Evolutionary conservation across 345 rosid species (phyloP).

Genomic region (Abelmoschus esculentus): DNA sequence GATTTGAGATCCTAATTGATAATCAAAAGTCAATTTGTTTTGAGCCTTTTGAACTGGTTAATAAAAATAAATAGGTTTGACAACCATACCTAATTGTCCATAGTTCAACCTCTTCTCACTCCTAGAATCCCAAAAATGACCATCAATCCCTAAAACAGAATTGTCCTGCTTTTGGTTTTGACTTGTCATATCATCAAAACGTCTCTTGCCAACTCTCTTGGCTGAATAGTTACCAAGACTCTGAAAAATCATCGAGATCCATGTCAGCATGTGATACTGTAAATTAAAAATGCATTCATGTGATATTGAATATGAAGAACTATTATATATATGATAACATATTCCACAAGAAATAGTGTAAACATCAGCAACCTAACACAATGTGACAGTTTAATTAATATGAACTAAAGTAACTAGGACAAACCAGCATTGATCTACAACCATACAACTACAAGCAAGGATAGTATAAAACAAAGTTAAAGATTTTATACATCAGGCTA

Average conservation of each 20-base stretch:
- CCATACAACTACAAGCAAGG: not conserved
- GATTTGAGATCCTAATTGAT: conserved; percentile 8
- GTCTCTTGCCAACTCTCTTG: conserved; percentile 20
- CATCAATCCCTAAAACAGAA: conserved; percentile 31
- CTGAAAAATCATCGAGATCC: conserved; percentile 21
- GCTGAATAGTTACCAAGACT: conserved; percentile 24
- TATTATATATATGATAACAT: not conserved
- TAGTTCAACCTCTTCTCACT: conserved; percentile 43
- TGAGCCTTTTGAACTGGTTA: conserved; percentile 17
- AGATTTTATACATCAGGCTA: not conserved
- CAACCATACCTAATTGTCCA: conserved; percentile 12
- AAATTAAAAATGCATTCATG: not conserved
- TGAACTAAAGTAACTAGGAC: not conserved
- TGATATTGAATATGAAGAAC: too few species aligned
- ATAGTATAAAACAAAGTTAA: not conserved
- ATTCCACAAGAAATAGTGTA: not conserved
- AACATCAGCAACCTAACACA: not conserved
- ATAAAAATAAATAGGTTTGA: not conserved
- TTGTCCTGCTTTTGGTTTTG: conserved; percentile 14
- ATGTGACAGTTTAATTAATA: not conserved
- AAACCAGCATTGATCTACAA: not conserved
- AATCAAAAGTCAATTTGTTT: conserved; percentile 15
- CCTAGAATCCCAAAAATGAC: conserved; percentile 32
- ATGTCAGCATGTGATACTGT: not conserved
- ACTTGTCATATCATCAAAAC: conserved; percentile 12